Evolutionary conservation across 352 stramenopile genomes (phyloP), one percentile per base, ranked within the genome.

Genomic region (Pythium graminicola): DNA sequence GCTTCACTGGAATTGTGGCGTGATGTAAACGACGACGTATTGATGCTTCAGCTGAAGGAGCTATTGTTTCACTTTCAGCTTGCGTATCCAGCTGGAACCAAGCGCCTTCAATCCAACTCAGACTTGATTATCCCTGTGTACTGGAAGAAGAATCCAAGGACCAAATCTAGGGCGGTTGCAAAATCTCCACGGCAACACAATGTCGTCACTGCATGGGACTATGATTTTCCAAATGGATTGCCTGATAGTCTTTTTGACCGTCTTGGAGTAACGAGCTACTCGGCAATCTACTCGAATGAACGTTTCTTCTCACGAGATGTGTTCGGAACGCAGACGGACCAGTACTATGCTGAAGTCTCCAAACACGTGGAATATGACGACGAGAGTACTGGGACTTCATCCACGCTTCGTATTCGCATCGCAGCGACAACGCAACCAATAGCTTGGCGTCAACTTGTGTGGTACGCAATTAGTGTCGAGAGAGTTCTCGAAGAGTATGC

Each of bases 171-270:
- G n/a, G n/a, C n/a, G n/a, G n/a, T n/a, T n/a, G n/a, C n/a, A n/a
- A n/a, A n/a, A n/a, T 14, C 8, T 36, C 8, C 8, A 14, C 31
- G 31, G 8, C 1, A 27, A 14, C 2, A 50, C 8, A 26, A 16
- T 16, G 50, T 58, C 1, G n/a, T n/a, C n/a, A n/a, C n/a, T n/a
- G 44, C 17, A 17, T 60, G 52, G 52, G 43, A 53, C 19, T 60
- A 60, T 35, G 33, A 46, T 6, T 60, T 52, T 27, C 43, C n/a
- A 31, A 17, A 8, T 3, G n/a, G 42, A 23, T 20, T 60, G 17
- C 52, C 52, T 2, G 42, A 52, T 0, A 27, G 20, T 28, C 6
- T 60, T 9, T 60, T 60, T 38, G 31, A 53, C 6, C 39, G 40
- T 19, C 32, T 60, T 19, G 36, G 23, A 11, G 52, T 53, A 10